Percentiles rank a stretch among this genome's conserved stretches.
phyloP scores from a whole-genome alignment of 139 green algal species.

The Tetraselmis striata region DNA sequence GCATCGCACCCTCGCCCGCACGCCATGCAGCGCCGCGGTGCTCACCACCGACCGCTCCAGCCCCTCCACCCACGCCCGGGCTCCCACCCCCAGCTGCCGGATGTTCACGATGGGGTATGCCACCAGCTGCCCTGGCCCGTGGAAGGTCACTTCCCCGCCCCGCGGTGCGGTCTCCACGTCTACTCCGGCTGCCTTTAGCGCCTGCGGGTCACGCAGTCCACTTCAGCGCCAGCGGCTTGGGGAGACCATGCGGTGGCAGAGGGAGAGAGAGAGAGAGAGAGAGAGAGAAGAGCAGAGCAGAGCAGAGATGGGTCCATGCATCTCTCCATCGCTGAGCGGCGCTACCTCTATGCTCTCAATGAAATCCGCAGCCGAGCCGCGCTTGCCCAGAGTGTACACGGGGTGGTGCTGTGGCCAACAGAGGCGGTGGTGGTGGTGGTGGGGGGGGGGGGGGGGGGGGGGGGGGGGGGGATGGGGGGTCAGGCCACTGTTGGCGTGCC shows the following conservation, averaged over 20 bases:
- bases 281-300: constrained; percentile 2
- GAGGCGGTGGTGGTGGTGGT: not conserved
- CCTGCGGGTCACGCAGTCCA: constrained; percentile 8
- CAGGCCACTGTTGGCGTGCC: not conserved
- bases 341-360: constrained; percentile 26
- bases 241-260: not conserved
- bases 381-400: constrained; percentile 82
- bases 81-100: constrained; percentile 49
- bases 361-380: constrained; percentile 57
- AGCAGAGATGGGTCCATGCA: not conserved
- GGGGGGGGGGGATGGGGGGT: not conserved
- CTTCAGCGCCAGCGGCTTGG: constrained; percentile 7
- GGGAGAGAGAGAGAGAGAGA: not conserved
- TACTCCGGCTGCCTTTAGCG: constrained; percentile 12
- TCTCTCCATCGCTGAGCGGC: not conserved
- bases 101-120: constrained; percentile 86
- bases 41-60: constrained; percentile 81
- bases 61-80: constrained; percentile 77
- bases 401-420: constrained; percentile 53
- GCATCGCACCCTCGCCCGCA: constrained; percentile 20
- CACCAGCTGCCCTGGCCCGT: constrained; percentile 87
- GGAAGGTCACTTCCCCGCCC: constrained; percentile 83
- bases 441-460: no score
- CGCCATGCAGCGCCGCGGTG: constrained; percentile 41
- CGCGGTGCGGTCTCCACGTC: constrained; percentile 36